Base-by-base conservation (phyloP, 73 alveolate genomes). In the Symbiodinium natans region DNA sequence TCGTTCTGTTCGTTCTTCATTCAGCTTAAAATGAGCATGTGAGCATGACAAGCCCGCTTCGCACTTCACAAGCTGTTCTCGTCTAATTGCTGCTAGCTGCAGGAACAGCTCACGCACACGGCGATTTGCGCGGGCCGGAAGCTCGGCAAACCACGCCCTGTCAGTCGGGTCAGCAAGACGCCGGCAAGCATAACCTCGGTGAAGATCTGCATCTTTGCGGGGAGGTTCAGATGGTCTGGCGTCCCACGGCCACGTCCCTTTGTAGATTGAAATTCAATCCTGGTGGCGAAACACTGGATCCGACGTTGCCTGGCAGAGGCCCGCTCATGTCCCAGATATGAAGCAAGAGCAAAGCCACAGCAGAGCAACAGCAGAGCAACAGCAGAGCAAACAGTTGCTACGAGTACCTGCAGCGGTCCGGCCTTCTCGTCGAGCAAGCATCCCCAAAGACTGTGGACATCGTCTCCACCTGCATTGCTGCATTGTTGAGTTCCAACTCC, bases 401-500 rank as follows among this genome's bases (percentile, higher is more conserved):
- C n/a, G n/a, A n/a, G n/a, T n/a, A 13, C 33, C 56, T 36, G 29
- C 34, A 36, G 38, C 71, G 2, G 31, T 29, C 36, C 21, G 43
- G 48, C 97, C 97, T 90, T 90, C 77, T 90, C 97, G 38, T 90
- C 97, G 83, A 73, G 85, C 97, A 90, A 71, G 23, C 89, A 90
- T 40, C 77, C 88, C 97, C 97, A 90, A 13, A 90, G 97, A 31
- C 97, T 90, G 54, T 85, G 97, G 9, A 80, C 82, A 23, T 85
- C 88, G n/a, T 90, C 97, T 25, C 89, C 80, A 23, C 97, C 97
- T 10, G 68, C 77, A 63, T 7, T 25, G 77, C 31, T 63, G 77
- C 77, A 52, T 17, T 27, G 13, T 11, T 11, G 56, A 8, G 56
- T 52, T n/a, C n/a, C n/a, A n/a, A n/a, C n/a, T n/a, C n/a, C n/a